These are phyloP conservation scores for Colletotrichum sp. DNA, from an alignment of 2,329 filamentous ascomycete species.

Conservation along the genomic window DNA sequence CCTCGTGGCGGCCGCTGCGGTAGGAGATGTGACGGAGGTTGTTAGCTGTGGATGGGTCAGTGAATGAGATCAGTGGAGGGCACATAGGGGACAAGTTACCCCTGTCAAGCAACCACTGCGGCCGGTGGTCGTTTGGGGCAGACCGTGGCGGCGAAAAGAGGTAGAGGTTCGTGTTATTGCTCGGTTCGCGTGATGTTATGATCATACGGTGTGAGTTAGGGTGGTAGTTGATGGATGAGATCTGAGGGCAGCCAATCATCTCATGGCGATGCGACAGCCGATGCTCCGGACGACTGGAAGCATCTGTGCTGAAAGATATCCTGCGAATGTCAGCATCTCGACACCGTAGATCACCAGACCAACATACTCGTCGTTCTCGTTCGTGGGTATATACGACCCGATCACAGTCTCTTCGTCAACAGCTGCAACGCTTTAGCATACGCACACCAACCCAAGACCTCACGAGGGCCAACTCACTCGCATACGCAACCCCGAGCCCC, in stretches of 20 bases:
- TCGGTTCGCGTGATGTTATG: slow-evolving; percentile 42
- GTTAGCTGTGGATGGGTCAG: slow-evolving; percentile 26
- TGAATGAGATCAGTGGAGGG: background rate
- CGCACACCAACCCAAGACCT: background rate
- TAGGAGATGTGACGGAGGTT: slow-evolving; percentile 36
- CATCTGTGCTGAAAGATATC: slow-evolving; percentile 13
- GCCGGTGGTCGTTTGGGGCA: slow-evolving; percentile 29
- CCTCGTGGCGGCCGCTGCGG: slow-evolving; percentile 29
- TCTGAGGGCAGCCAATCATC: slow-evolving; percentile 40
- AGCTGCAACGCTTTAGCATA: slow-evolving; percentile 29
- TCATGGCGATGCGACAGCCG: slow-evolving; percentile 30
- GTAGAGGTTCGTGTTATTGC: slow-evolving; percentile 35
- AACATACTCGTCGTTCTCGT: slow-evolving; percentile 45
- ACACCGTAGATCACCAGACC: too few relatives aligned
- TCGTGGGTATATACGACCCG: slow-evolving; percentile 47
- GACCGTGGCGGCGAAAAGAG: slow-evolving; percentile 41
- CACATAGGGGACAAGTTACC: background rate
- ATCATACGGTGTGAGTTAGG: slow-evolving; percentile 44
- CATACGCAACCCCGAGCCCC: slow-evolving; percentile 47
- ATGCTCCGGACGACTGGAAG: slow-evolving; percentile 11
- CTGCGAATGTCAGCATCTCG: background rate
- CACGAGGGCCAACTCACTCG: slow-evolving; percentile 39
- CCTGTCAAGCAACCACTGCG: slow-evolving; percentile 41
- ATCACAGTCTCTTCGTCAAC: slow-evolving; percentile 38
- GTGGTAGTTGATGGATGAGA: slow-evolving; percentile 55